Conservation (phyloP, 1,284 basidiomycete species). For the Irpex lacteus region DNA sequence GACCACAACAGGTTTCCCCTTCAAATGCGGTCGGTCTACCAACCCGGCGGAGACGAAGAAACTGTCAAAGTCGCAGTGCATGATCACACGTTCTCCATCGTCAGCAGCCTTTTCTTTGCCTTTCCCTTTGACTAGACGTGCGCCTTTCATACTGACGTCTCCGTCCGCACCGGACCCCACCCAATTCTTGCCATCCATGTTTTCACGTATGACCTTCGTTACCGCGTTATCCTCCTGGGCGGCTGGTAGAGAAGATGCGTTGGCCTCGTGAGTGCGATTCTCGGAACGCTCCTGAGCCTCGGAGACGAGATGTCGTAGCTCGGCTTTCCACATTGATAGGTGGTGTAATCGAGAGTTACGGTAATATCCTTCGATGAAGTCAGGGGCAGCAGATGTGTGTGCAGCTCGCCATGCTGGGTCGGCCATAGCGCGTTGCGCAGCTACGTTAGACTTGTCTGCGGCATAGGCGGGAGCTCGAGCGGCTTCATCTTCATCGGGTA, state of each 20-base stretch:
- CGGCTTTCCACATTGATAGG: conserved; percentile 90
- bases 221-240: conserved; percentile 20
- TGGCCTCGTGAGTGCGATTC: conserved; percentile 19
- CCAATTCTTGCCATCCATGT: conserved; percentile 20
- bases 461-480: conserved; percentile 60
- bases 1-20: conserved; percentile 88
- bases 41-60: conserved; percentile 96
- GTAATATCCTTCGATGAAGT: conserved; percentile 90
- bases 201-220: conserved; percentile 24
- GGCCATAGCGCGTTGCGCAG: conserved; percentile 75
- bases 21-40: conserved; percentile 72
- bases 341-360: conserved; percentile 91
- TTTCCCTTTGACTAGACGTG: conserved; percentile 58
- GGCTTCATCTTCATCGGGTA: conserved; percentile 39
- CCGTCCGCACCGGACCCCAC: conserved; percentile 12
- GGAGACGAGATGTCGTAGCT: conserved; percentile 79
- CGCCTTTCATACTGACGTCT: conserved; percentile 58
- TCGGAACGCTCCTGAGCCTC: conserved; percentile 77
- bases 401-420: conserved; percentile 81
- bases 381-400: conserved; percentile 83
- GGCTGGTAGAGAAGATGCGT: conserved; percentile 23
- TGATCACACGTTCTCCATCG: conserved; percentile 55
- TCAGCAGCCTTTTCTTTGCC: conserved; percentile 39
- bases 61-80: conserved; percentile 97
- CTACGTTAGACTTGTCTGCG: conserved; percentile 58